Percentiles rank a stretch among this genome's conserved stretches.
Evolutionary conservation across 495 filamentous ascomycete species (phyloP).

Genomic region (Podospora sp.): DNA sequence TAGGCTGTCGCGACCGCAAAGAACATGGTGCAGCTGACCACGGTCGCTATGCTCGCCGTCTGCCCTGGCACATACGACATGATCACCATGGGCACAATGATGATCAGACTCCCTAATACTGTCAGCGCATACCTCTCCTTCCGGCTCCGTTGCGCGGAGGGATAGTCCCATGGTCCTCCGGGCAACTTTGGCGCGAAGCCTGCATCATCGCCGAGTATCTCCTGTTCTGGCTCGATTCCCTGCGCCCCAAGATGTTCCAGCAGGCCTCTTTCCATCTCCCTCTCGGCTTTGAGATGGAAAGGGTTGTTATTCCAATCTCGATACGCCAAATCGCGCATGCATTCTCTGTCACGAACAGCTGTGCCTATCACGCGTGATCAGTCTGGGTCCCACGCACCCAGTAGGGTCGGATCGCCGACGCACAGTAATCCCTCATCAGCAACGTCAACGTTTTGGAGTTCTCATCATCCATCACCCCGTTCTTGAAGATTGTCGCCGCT

Average conservation of each 20-base stretch:
- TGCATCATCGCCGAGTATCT: not conserved
- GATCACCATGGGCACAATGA: not conserved
- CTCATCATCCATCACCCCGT: not conserved
- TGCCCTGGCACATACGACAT: not conserved
- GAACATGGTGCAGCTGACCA: not conserved
- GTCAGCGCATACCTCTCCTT: not conserved
- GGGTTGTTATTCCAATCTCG: not conserved
- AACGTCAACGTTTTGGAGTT: not conserved
- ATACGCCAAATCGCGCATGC: not conserved
- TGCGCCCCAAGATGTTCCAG: not conserved
- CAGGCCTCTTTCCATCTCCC: slow-evolving; percentile 1
- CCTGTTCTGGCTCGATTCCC: not conserved
- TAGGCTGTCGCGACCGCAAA: not conserved
- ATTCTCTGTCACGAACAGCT: not conserved
- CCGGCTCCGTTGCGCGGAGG: not conserved
- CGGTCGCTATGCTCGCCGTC: not conserved
- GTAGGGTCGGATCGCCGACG: not conserved
- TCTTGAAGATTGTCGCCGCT: not conserved
- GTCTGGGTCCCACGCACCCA: not conserved
- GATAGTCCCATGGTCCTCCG: slow-evolving; percentile 3
- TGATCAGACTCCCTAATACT: not conserved
- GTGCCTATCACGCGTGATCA: not conserved
- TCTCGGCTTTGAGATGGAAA: not conserved
- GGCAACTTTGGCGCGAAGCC: not conserved
- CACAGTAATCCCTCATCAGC: not conserved